Conservation (phyloP, 305 asterid genomes). For the Plantago coronopus region DNA sequence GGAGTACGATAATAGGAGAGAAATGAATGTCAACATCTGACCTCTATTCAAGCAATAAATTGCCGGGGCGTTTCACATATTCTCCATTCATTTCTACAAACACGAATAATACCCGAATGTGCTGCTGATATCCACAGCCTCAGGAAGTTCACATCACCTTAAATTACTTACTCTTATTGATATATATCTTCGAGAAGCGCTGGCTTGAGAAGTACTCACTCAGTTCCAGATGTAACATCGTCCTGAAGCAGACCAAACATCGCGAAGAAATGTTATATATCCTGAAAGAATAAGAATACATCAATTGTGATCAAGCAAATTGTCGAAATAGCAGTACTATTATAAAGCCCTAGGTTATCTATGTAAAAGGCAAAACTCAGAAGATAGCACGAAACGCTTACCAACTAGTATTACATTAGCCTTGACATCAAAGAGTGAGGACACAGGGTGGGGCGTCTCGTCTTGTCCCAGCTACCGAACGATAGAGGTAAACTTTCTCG, state of each 20-base stretch:
- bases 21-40: not conserved
- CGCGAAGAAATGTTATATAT: not conserved
- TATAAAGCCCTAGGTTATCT: too few species aligned
- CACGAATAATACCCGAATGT: not conserved
- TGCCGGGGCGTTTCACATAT: not conserved
- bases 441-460: conserved; percentile 35
- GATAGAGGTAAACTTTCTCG: conserved; percentile 32
- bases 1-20: not conserved
- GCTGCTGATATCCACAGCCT: not conserved
- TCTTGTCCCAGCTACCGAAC: conserved; percentile 36
- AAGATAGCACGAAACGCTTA: conserved; percentile 9
- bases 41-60: not conserved
- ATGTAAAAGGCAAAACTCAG: too few species aligned
- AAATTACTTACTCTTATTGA: not conserved
- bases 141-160: not conserved
- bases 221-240: not conserved
- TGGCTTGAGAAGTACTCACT: not conserved
- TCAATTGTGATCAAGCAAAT: too few species aligned
- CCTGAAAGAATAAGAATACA: conserved; percentile 11
- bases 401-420: conserved; percentile 14
- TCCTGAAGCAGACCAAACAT: not conserved
- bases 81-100: not conserved
- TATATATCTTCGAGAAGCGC: not conserved
- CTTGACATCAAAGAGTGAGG: conserved; percentile 26
- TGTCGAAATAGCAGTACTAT: not conserved